Base-by-base conservation (phyloP, 495 filamentous ascomycete genomes). In the Penicillium nucicola region DNA sequence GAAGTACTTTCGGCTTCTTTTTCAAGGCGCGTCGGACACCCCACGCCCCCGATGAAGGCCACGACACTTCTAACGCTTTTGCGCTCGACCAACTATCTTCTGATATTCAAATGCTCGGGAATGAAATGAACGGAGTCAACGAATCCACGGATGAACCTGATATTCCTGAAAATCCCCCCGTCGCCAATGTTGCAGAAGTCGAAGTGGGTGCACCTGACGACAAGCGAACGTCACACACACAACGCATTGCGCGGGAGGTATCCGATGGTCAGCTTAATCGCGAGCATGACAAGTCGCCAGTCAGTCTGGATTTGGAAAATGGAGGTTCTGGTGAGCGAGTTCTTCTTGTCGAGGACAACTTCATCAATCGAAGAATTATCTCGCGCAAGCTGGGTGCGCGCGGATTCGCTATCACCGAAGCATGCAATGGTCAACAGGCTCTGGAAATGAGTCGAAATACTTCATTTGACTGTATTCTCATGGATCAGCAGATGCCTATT, bases 1-100 rank as follows among this genome's bases (percentile, higher is more conserved):
- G 90, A 14, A 90, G 86, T 61, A 91, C 87, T 0, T 95, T 95
- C 68, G 86, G 86, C 12, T 95, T 95, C 64, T 92, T 90, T 62
- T 81, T 91, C 56, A 80, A 80, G 49, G 79, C 84, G 2, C 66
- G 80, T 28, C 65, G 74, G 30, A 76, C 57, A 11, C 18, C 20
- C 5, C 36, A 37, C 2, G 45, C 71, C 4, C 65, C 64, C 30
- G 57, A 61, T n/a, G 65, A 69, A 14, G 64, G 68, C 4, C 38
- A 57, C 0, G 35, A 41, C 28, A 47, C 32, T 17, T 50, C 52
- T 10, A 39, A 50, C n/a, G 45, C 51, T 4, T 55, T 47, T 5
- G 46, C 45, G 19, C 51, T 62, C 3, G 53, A 50, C 20, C 48
- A 61, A 38, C 36, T 62, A 11, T 62, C 57, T 45, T 25, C 40